Conservation (phyloP, 2,329 filamentous ascomycete species). For the Neopestalotiopsis sp. region DNA sequence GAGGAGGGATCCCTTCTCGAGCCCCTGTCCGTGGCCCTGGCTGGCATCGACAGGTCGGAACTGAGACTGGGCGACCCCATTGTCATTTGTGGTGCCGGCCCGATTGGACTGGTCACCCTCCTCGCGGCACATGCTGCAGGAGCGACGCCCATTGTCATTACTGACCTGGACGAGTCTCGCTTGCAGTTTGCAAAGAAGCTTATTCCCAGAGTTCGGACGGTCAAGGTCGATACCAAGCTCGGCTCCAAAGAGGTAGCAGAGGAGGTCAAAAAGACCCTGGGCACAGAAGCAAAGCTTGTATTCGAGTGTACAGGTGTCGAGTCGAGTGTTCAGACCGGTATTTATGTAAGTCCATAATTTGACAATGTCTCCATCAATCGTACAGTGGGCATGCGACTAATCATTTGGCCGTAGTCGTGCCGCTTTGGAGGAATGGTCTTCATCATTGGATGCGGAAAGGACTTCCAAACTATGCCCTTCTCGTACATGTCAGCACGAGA, state of each 20-base stretch:
- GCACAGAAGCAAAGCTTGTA: not conserved
- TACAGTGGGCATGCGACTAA: not conserved
- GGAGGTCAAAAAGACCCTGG: not conserved
- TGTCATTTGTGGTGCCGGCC: constrained; percentile 41
- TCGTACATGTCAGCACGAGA: not conserved
- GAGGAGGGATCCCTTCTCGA: constrained; percentile 53
- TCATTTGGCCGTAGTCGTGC: not conserved
- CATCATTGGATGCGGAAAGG: constrained; percentile 6
- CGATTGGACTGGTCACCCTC: constrained; percentile 44
- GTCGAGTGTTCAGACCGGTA: constrained; percentile 2
- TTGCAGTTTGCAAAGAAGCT: not conserved
- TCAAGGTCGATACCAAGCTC: constrained; percentile 3
- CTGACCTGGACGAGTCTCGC: not conserved
- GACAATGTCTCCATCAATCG: not conserved
- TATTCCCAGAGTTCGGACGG: not conserved
- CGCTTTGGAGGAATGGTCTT: constrained; percentile 7
- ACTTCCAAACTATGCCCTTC: constrained; percentile 1
- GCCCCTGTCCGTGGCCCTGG: constrained; percentile 52
- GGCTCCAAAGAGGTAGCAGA: not conserved
- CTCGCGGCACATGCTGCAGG: constrained; percentile 49
- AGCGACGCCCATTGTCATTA: constrained; percentile 47
- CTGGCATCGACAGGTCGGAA: constrained; percentile 44
- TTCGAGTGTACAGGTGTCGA: constrained; percentile 9
- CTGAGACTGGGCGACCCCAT: constrained; percentile 45
- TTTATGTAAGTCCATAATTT: not conserved